Evolutionary conservation across 2,329 filamentous ascomycete species (phyloP).

Genomic region (Periconia sp.): DNA sequence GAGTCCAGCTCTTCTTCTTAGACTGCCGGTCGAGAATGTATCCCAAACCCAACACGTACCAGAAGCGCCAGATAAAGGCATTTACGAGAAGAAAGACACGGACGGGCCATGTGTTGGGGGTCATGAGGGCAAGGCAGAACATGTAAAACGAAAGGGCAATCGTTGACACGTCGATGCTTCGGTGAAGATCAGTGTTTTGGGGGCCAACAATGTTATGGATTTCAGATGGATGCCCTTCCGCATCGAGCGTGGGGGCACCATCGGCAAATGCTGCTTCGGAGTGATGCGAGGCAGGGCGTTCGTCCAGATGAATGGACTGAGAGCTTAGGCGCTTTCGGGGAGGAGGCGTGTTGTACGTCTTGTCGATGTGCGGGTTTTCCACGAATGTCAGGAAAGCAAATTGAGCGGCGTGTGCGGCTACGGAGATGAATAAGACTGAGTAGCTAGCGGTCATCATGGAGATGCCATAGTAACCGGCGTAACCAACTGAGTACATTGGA

Average conservation of each 20-base stretch:
- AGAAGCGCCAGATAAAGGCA: constrained; percentile 80
- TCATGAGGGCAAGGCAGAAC: constrained; percentile 70
- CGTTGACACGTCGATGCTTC: constrained; percentile 80
- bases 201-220: constrained; percentile 84
- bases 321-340: constrained; percentile 59
- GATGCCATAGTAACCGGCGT: constrained; percentile 97
- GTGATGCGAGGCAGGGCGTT: constrained; percentile 37
- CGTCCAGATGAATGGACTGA: constrained; percentile 44
- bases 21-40: constrained; percentile 84
- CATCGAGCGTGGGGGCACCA: constrained; percentile 42
- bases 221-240: constrained; percentile 60
- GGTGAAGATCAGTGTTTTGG: constrained; percentile 83
- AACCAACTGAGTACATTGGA: constrained; percentile 98
- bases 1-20: constrained; percentile 88
- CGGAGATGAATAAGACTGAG: constrained; percentile 94
- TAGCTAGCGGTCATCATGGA: constrained; percentile 98
- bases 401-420: constrained; percentile 90
- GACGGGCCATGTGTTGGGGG: constrained; percentile 74
- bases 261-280: constrained; percentile 43
- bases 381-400: constrained; percentile 89
- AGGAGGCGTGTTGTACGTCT: constrained; percentile 90
- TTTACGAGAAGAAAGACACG: constrained; percentile 80
- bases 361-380: constrained; percentile 97
- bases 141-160: constrained; percentile 77
- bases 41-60: constrained; percentile 89